phyloP scores from a whole-genome alignment of 2,329 filamentous ascomycete species.

The Xylaria sp. region DNA sequence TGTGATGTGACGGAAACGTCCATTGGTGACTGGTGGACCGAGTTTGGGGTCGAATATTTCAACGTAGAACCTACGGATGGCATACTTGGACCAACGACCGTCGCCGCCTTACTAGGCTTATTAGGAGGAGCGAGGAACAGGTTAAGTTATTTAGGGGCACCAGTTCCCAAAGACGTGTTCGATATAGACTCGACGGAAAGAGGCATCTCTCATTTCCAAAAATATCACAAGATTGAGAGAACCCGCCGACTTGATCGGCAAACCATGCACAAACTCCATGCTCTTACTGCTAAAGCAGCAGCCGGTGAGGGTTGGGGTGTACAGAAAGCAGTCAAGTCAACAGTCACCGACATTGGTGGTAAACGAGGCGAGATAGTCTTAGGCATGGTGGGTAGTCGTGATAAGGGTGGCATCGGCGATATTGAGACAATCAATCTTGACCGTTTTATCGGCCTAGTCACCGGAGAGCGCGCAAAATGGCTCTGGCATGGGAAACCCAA shows the following conservation, averaged over 20 bases:
- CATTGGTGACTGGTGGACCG: slow-evolving; percentile 94
- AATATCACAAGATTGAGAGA: slow-evolving; percentile 81
- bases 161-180: slow-evolving; percentile 90
- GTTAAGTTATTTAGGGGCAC: slow-evolving; percentile 83
- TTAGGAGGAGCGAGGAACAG: slow-evolving; percentile 91
- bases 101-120: slow-evolving; percentile 86
- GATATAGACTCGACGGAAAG: slow-evolving; percentile 85
- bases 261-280: slow-evolving; percentile 83
- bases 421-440: slow-evolving; percentile 93
- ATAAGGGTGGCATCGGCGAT: slow-evolving; percentile 90
- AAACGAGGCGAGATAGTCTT: slow-evolving; percentile 95
- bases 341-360: slow-evolving; percentile 90
- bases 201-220: slow-evolving; percentile 89
- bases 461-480: slow-evolving; percentile 89
- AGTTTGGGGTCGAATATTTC: slow-evolving; percentile 91
- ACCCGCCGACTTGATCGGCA: slow-evolving; percentile 84
- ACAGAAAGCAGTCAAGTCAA: slow-evolving; percentile 94
- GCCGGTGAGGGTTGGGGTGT: slow-evolving; percentile 91
- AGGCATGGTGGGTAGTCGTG: slow-evolving; percentile 88
- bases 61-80: slow-evolving; percentile 93
- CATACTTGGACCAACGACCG: slow-evolving; percentile 90
- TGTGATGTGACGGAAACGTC: slow-evolving; percentile 94
- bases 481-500: slow-evolving; percentile 92
- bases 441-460: slow-evolving; percentile 79
- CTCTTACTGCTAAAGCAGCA: slow-evolving; percentile 88